Evolutionary conservation across 2,329 filamentous ascomycete species (phyloP), one percentile per base, ranked within the genome.

Genomic region (Cordyceps cateniannulata): DNA sequence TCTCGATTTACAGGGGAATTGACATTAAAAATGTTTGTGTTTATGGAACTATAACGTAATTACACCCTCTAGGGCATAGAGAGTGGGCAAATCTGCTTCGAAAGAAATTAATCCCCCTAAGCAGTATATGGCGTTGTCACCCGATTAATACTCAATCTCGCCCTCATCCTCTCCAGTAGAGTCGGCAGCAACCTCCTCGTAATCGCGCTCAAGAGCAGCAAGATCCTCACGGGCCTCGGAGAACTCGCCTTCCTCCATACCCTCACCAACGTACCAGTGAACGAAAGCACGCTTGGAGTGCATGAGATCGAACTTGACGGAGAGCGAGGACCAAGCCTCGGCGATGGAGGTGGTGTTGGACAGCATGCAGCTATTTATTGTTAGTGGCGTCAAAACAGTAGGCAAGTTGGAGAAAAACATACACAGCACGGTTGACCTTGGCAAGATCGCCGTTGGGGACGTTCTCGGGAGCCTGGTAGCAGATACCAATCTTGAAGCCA

Each of bases 241-340:
- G 86, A 99, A 99, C 81, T 99, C 95, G 79, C 95, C 95, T 79
- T 99, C 95, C 85, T 99, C 95, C 95, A 99, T 99, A 87, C 95
- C 95, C 85, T 98, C 95, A 82, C 95, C 95, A 74, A 99, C 95
- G 73, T 98, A 99, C 95, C 95, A 99, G 82, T 99, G 95, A 67
- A 99, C 95, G 81, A 99, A 99, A 65, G 95, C 95, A 83, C 95
- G 95, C 89, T 99, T 99, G 77, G 91, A 96, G 88, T 98, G 97
- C 95, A 99, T 99, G 76, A 99, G 91, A 75, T 99, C 95, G 83
- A 99, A 99, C 83, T 99, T 99, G 85, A 89, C 86, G 64, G 92
- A 96, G 66, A 99, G 86, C 68, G 92, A 92, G 66, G 90, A 93
- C 95, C 95, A 99, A 66, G 95, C 95, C 82, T 98, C 93, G 73